Evolutionary conservation across 768 basidiomycete genomes (phyloP).

Genomic region (Amylocystis lapponica): DNA sequence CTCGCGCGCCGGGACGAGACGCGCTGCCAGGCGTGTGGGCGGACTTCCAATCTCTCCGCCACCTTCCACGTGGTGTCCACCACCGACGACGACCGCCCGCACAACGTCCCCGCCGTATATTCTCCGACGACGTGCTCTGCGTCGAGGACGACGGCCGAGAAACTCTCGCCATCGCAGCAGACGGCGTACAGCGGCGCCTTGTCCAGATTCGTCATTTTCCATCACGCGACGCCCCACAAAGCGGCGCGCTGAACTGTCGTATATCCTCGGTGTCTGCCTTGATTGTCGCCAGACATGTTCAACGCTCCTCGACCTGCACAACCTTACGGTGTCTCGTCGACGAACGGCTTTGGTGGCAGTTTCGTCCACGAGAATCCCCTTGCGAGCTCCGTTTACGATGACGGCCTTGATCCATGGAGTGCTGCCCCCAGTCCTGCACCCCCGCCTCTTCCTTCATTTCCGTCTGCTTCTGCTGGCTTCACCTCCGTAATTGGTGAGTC

Average conservation of each 20-base stretch:
- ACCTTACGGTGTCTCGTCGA: slow-evolving; percentile 53
- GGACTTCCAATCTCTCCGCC: slow-evolving; percentile 14
- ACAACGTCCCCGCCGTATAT: background rate
- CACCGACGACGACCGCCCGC: slow-evolving; percentile 2
- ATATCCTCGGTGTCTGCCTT: too few species aligned
- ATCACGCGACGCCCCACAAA: too few species aligned
- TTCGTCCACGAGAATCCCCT: slow-evolving; percentile 77
- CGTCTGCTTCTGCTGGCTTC: slow-evolving; percentile 46
- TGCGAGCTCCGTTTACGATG: slow-evolving; percentile 61
- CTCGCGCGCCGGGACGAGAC: slow-evolving; percentile 20
- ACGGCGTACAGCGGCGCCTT: background rate
- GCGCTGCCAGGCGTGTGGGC: slow-evolving; percentile 19
- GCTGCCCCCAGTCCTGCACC: slow-evolving; percentile 66
- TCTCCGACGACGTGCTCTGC: slow-evolving; percentile 7
- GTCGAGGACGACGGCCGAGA: slow-evolving; percentile 1
- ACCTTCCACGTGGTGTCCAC: slow-evolving; percentile 10
- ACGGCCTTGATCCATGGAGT: slow-evolving; percentile 78
- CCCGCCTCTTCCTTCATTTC: slow-evolving; percentile 48
- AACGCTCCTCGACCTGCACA: slow-evolving; percentile 76
- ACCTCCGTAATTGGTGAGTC: slow-evolving; percentile 63
- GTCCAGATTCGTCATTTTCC: background rate
- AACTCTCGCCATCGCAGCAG: too few species aligned
- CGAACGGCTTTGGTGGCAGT: slow-evolving; percentile 59
- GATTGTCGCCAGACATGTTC: slow-evolving; percentile 52
- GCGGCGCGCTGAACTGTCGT: too few species aligned